Percentiles rank a stretch among this genome's conserved stretches.
Evolutionary conservation across 495 filamentous ascomycete species (phyloP).

Genomic region (Aspergillus wentii): DNA sequence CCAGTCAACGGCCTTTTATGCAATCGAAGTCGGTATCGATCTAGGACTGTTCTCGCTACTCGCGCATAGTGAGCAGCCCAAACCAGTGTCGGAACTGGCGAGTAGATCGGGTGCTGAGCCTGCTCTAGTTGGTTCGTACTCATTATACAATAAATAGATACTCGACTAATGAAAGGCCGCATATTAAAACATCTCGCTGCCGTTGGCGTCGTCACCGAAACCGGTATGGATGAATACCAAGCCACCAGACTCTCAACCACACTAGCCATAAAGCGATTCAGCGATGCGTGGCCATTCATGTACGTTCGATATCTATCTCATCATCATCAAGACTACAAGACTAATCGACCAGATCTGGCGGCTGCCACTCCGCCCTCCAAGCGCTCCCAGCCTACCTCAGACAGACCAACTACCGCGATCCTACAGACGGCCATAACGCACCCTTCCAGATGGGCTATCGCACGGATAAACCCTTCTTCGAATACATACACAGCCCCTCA

Average conservation of each 20-base stretch:
- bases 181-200: conserved; percentile 40
- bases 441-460: conserved; percentile 3
- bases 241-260: conserved; percentile 31
- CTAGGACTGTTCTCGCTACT: conserved; percentile 30
- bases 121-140: conserved; percentile 26
- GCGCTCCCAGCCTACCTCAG: conserved; percentile 2
- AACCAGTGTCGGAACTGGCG: conserved; percentile 25
- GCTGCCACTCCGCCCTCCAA: background rate
- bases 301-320: background rate
- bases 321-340: background rate
- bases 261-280: conserved; percentile 19
- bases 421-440: background rate
- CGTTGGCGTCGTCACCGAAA: conserved; percentile 36
- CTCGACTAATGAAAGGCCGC: too few relatives aligned
- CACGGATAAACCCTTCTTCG: conserved; percentile 3
- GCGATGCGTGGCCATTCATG: conserved; percentile 13
- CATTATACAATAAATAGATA: too few relatives aligned
- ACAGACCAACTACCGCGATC: conserved; percentile 5
- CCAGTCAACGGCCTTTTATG: too few relatives aligned
- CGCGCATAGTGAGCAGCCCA: conserved; percentile 13
- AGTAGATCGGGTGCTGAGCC: conserved; percentile 21
- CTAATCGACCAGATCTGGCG: background rate
- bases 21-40: conserved; percentile 31
- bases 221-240: conserved; percentile 30
- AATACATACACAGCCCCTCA: background rate